These are phyloP conservation scores for Eragrostis tef DNA, from an alignment of 202 grass and related monocot genomes.

Conservation along the genomic window DNA sequence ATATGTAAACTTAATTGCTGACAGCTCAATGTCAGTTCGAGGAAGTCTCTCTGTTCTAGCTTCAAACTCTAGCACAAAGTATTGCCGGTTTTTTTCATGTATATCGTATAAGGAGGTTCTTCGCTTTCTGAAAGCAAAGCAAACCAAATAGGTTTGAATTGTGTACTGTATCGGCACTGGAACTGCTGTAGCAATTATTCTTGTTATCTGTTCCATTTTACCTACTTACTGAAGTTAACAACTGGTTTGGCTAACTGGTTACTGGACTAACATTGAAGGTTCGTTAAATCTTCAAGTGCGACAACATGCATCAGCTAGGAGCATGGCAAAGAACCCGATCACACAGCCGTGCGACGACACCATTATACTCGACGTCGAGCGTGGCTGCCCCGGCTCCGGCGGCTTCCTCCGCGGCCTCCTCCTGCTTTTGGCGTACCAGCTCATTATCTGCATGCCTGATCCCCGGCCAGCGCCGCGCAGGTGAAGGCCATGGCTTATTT, in stretches of 20 bases:
- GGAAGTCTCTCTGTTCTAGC: background rate
- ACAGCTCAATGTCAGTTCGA: background rate
- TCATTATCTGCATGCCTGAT: slow-evolving; percentile 20
- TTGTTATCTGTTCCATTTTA: background rate
- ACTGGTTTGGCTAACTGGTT: background rate
- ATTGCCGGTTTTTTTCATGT: slow-evolving; percentile 2
- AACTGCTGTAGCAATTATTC: background rate
- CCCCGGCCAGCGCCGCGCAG: slow-evolving; percentile 32
- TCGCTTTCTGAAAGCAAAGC: slow-evolving; percentile 1
- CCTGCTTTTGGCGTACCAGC: slow-evolving; percentile 54
- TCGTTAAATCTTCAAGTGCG: too few relatives aligned
- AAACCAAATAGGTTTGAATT: slow-evolving; percentile 26
- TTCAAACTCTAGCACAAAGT: background rate
- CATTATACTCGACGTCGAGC: slow-evolving; percentile 63
- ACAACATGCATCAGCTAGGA: too few relatives aligned
- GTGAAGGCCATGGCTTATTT: slow-evolving; percentile 56
- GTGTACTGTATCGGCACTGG: slow-evolving; percentile 22
- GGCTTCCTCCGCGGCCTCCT: slow-evolving; percentile 59
- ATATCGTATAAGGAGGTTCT: slow-evolving; percentile 28
- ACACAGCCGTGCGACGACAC: background rate
- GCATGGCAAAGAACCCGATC: too few relatives aligned
- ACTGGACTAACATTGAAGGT: too few relatives aligned
- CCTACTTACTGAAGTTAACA: background rate
- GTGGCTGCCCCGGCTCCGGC: slow-evolving; percentile 61
- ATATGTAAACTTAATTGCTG: slow-evolving; percentile 34